Conservation (phyloP, 73 alveolate species). For the Uronychia binucleata region DNA sequence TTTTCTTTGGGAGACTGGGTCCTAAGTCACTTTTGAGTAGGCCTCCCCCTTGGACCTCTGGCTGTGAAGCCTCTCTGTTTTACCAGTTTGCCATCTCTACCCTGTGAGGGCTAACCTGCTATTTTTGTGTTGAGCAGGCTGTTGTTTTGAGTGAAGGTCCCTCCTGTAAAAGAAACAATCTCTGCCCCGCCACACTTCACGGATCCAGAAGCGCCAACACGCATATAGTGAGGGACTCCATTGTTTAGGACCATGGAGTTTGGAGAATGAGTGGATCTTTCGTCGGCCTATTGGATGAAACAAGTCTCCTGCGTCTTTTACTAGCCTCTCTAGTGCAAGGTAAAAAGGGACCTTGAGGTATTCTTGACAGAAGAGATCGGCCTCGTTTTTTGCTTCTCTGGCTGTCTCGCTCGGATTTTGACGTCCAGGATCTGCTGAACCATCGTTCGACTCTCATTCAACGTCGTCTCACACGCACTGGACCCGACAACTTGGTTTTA, state of each 20-base stretch:
- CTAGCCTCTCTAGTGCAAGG: not conserved
- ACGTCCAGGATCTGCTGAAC: not conserved
- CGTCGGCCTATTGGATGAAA: no score
- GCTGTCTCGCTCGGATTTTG: not conserved
- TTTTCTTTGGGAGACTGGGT: not conserved
- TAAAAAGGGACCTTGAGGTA: not conserved
- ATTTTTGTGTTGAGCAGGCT: no score
- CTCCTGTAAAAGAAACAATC: no score
- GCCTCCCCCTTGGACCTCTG: no score
- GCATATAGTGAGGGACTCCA: not conserved
- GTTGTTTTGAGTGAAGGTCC: no score
- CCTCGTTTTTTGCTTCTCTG: not conserved
- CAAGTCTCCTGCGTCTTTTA: not conserved
- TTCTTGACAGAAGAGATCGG: not conserved
- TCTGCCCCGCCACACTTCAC: no score
- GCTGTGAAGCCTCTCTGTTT: no score
- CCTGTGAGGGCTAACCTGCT: no score
- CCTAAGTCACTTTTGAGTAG: not conserved
- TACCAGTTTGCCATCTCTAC: no score
- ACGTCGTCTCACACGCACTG: not conserved
- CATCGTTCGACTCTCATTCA: not conserved
- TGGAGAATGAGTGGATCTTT: not conserved
- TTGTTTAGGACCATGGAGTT: not conserved
- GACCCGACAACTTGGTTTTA: not conserved
- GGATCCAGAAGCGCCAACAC: no score